Evolutionary conservation across 1,284 basidiomycete genomes (phyloP), one percentile per base, ranked within the genome.

Genomic region (Phylloboletellus chloephorus): DNA sequence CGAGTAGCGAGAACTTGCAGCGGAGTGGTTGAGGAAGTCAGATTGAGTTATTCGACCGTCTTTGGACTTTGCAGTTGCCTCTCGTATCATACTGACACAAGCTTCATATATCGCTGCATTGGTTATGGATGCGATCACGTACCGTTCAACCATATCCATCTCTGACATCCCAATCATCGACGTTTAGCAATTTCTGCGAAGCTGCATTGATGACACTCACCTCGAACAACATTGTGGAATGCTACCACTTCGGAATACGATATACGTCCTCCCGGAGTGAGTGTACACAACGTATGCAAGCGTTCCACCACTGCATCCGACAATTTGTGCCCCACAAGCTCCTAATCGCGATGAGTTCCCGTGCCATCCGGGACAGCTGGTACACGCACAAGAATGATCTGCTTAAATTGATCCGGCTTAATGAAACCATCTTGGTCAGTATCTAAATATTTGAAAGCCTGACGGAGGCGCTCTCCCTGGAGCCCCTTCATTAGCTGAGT

Each of bases 401-500:
- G 78, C 63, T 95, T 91, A 67, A 96, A 96, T 60, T 96, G 82
- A 35, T 91, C 88, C 15, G 92, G 88, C 48, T 69, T 73, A 67
- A 97, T 96, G 67, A 93, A 91, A 36, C 93, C 92, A 58, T 93
- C 88, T 56, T 85, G 78, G 57, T 94, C 85, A 46, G 75, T 71
- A 66, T 96, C 93, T 58, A 96, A 74, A 67, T 82, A 79, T 67
- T 81, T 87, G 74, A 96, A 96, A 22, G 91, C 86, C 68, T 97
- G 93, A 50, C 93, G 82, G 45, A 96, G 73, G 34, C 93, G 83
- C 66, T 97, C 93, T 56, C 92, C 93, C 69, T 95, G 93, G 47
- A 96, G 76, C 31, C 91, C 93, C 67, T 95, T 96, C 90, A 97
- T 95, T 49, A 97, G 69, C 67, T 91, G 89, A 24, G 91, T 95